Evolutionary conservation across 805 yeast genomes (phyloP).

Genomic region (Suhomyces emberorum): DNA sequence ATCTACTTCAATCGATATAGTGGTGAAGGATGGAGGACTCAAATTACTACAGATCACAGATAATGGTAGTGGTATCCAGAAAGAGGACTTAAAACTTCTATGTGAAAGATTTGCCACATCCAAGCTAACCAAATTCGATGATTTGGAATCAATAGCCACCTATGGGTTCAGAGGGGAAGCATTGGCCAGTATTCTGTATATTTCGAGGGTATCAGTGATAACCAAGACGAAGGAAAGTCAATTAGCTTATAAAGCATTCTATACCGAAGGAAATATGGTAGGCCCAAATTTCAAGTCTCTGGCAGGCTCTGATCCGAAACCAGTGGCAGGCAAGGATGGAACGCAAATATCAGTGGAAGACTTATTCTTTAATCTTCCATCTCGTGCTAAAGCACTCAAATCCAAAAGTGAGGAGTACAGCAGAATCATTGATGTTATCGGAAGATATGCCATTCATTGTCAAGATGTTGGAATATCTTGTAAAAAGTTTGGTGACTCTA

Average conservation of each 20-base stretch:
- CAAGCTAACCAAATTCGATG: slow-evolving; percentile 71
- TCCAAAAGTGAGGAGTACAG: slow-evolving; percentile 71
- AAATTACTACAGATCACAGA: slow-evolving; percentile 84
- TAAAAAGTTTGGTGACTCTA: slow-evolving; percentile 75
- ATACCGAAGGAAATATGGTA: slow-evolving; percentile 60
- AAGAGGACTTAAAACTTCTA: slow-evolving; percentile 70
- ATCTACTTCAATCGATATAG: slow-evolving; percentile 67
- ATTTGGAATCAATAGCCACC: slow-evolving; percentile 64
- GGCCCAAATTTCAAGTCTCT: slow-evolving; percentile 36
- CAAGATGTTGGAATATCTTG: slow-evolving; percentile 69
- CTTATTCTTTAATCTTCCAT: slow-evolving; percentile 81
- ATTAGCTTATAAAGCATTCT: slow-evolving; percentile 72
- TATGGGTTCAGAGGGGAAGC: slow-evolving; percentile 98
- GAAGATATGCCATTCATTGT: slow-evolving; percentile 78
- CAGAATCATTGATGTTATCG: slow-evolving; percentile 76
- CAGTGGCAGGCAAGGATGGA: slow-evolving; percentile 84
- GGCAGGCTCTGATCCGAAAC: slow-evolving; percentile 33
- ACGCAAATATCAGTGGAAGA: slow-evolving; percentile 86
- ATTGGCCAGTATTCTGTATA: slow-evolving; percentile 87
- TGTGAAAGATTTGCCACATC: slow-evolving; percentile 94
- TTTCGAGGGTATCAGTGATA: slow-evolving; percentile 74
- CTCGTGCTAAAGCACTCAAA: slow-evolving; percentile 65
- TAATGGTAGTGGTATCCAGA: slow-evolving; percentile 78
- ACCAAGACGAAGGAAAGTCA: slow-evolving; percentile 62
- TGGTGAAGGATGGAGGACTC: slow-evolving; percentile 89